phyloP scores from a whole-genome alignment of 768 basidiomycete species.

The Boletus rubropictus region DNA sequence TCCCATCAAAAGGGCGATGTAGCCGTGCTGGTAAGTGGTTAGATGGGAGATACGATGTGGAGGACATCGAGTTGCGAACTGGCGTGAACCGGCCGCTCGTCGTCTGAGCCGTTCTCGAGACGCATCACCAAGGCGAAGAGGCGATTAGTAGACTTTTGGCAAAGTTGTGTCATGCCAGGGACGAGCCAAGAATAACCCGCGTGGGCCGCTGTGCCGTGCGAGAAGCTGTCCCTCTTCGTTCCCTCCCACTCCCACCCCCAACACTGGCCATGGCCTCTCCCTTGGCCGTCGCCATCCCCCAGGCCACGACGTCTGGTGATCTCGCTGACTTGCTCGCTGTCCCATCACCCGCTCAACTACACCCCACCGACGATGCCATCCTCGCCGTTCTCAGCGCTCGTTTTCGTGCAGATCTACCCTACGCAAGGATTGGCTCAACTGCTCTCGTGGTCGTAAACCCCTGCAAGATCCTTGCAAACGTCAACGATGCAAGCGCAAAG shows the following conservation, averaged over 20 bases:
- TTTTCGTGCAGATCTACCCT: constrained; percentile 54
- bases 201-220: background rate
- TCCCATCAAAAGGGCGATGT: background rate
- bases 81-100: background rate
- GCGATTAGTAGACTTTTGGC: background rate
- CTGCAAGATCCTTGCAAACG: constrained; percentile 49
- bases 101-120: background rate
- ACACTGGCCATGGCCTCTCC: constrained; percentile 37
- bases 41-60: background rate
- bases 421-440: constrained; percentile 44
- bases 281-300: constrained; percentile 26
- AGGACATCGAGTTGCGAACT: background rate
- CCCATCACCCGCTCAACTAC: constrained; percentile 35
- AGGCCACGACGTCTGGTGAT: constrained; percentile 43
- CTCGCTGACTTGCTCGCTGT: constrained; percentile 41
- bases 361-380: constrained; percentile 54
- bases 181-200: constrained; percentile 1
- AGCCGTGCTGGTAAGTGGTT: background rate
- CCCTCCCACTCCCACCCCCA: constrained; percentile 7
- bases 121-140: background rate
- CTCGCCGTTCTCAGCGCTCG: constrained; percentile 50
- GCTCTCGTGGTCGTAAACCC: constrained; percentile 57
- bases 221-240: background rate
- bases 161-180: background rate
- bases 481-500: constrained; percentile 51